Conservation (phyloP, 805 yeast species). For the Saturnispora mendoncae region DNA sequence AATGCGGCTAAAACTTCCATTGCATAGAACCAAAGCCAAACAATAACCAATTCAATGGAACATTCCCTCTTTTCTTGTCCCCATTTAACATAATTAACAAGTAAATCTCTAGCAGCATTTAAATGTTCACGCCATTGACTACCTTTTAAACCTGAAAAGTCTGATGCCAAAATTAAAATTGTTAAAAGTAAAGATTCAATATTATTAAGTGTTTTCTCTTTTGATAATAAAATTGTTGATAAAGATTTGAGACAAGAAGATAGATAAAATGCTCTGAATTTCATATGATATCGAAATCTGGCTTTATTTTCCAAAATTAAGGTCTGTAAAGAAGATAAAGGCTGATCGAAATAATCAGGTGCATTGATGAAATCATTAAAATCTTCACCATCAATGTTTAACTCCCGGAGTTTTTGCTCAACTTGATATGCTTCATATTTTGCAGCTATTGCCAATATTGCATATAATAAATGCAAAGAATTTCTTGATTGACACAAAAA, state of each 20-base stretch:
- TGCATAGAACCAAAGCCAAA: slow-evolving; percentile 50
- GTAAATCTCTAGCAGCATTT: slow-evolving; percentile 56
- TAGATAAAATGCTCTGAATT: slow-evolving; percentile 50
- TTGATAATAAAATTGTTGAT: slow-evolving; percentile 41
- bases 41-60: slow-evolving; percentile 28
- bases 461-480: slow-evolving; percentile 59
- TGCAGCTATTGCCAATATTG: slow-evolving; percentile 67
- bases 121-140: slow-evolving; percentile 63
- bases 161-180: slow-evolving; percentile 56
- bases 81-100: slow-evolving; percentile 35
- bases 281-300: slow-evolving; percentile 39
- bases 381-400: background rate
- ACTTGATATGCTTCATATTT: slow-evolving; percentile 34
- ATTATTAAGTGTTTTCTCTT: slow-evolving; percentile 36
- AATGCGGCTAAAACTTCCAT: slow-evolving; percentile 56
- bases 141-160: slow-evolving; percentile 49
- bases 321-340: background rate
- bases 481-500: slow-evolving; percentile 29
- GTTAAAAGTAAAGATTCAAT: slow-evolving; percentile 65
- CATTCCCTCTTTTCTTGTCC: slow-evolving; percentile 16
- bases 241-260: slow-evolving; percentile 56
- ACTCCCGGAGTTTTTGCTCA: slow-evolving; percentile 11
- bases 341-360: background rate
- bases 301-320: slow-evolving; percentile 14
- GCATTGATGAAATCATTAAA: background rate